phyloP scores from a whole-genome alignment of 441 rosid genomes.

The Bruguiera hainesii region DNA sequence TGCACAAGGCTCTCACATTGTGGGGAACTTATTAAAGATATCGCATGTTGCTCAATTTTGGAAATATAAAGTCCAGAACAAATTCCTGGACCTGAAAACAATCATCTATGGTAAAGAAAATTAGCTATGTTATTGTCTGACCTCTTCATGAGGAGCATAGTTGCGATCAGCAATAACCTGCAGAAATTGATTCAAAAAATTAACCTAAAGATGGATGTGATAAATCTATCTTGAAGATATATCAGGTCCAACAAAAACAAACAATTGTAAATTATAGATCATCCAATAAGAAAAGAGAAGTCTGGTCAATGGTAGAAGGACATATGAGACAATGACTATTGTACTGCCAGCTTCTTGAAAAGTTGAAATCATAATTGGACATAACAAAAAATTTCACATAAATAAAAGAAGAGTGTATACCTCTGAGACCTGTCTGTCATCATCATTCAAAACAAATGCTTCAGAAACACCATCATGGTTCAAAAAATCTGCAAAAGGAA shows the following conservation, averaged over 20 bases:
- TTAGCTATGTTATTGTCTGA: constrained; percentile 22
- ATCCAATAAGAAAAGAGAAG: background rate
- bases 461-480: constrained; percentile 75
- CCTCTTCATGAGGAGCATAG: constrained; percentile 81
- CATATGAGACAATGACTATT: background rate
- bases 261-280: too few relatives aligned
- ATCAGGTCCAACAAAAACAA: too few relatives aligned
- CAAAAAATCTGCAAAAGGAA: constrained; percentile 90
- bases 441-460: constrained; percentile 63
- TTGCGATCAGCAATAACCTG: constrained; percentile 75
- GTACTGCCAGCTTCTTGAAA: background rate
- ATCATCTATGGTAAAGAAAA: constrained; percentile 10
- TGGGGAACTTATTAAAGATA: background rate
- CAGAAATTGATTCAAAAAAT: constrained; percentile 22
- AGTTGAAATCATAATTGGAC: background rate
- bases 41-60: background rate
- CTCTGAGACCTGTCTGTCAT: constrained; percentile 63
- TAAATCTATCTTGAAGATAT: too few relatives aligned
- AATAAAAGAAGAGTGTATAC: constrained; percentile 34
- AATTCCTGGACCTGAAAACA: background rate
- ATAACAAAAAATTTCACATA: constrained; percentile 9
- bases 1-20: too few relatives aligned
- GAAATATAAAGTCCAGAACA: background rate
- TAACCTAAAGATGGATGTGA: background rate
- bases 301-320: background rate